These are phyloP conservation scores for Suillus sp. DNA, from an alignment of 768 basidiomycete species.

Conservation along the genomic window DNA sequence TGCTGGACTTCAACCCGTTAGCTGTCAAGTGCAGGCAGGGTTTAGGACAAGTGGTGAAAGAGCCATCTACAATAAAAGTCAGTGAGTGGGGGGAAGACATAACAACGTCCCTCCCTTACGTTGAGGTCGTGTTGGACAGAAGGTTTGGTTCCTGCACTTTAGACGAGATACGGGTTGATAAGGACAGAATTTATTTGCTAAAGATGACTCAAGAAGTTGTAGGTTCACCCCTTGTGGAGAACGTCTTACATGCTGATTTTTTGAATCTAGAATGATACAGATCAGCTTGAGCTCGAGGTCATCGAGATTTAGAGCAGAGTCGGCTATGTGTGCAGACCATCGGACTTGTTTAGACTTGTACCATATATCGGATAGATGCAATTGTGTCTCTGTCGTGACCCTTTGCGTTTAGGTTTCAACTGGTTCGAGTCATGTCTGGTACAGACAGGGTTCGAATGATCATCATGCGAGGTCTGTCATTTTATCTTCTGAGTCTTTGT, in stretches of 20 bases:
- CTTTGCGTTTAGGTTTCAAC: background rate
- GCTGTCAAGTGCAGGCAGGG: background rate
- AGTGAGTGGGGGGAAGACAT: background rate
- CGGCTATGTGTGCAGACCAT: background rate
- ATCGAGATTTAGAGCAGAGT: background rate
- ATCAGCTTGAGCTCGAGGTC: background rate
- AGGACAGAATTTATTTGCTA: background rate
- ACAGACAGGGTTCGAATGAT: background rate
- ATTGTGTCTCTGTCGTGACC: background rate
- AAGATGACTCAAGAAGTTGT: background rate
- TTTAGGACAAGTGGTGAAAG: background rate
- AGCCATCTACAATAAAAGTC: background rate
- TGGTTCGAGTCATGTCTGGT: background rate
- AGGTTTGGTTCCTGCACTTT: background rate
- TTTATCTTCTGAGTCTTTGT: background rate
- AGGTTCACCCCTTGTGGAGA: background rate
- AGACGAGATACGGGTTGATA: background rate
- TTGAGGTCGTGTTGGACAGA: background rate
- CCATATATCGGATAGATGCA: background rate
- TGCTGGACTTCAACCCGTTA: background rate
- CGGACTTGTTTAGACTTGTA: background rate
- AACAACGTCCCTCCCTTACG: background rate
- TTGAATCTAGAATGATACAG: background rate
- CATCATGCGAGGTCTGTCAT: background rate
- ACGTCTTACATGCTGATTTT: background rate